phyloP scores from a whole-genome alignment of 495 filamentous ascomycete genomes.

The Penicillium diatomitis region DNA sequence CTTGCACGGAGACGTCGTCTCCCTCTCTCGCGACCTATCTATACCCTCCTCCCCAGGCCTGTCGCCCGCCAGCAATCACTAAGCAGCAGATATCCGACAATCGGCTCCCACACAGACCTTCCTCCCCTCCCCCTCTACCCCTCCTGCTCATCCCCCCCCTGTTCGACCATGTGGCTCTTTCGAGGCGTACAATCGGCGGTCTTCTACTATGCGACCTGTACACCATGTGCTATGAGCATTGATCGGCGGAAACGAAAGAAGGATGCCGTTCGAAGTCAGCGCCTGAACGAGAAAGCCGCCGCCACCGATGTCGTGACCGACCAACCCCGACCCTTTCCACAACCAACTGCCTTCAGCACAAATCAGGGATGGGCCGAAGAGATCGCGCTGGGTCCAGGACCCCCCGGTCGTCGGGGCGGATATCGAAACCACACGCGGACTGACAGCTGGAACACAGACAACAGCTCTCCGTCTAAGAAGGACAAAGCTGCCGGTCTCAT shows the following conservation, averaged over 20 bases:
- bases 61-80: too few species aligned
- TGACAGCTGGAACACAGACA: constrained; percentile 41
- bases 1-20: too few species aligned
- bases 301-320: constrained; percentile 40
- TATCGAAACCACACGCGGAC: constrained; percentile 36
- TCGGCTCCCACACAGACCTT: neutral
- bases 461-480: constrained; percentile 18
- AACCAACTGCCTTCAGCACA: constrained; percentile 72
- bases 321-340: constrained; percentile 63
- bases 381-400: constrained; percentile 66
- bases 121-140: constrained; percentile 5
- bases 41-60: neutral
- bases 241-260: constrained; percentile 57
- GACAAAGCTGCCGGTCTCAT: constrained; percentile 24
- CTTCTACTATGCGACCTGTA: constrained; percentile 79
- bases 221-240: constrained; percentile 60
- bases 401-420: constrained; percentile 49
- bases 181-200: constrained; percentile 65
- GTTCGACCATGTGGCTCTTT: constrained; percentile 42
- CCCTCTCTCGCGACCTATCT: neutral
- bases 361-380: constrained; percentile 84
- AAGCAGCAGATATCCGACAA: too few species aligned
- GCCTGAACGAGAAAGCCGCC: constrained; percentile 46
- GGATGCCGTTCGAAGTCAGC: constrained; percentile 51
- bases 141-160: constrained; percentile 3